Conservation (phyloP, 768 basidiomycete genomes). For the Mycena indigotica region DNA sequence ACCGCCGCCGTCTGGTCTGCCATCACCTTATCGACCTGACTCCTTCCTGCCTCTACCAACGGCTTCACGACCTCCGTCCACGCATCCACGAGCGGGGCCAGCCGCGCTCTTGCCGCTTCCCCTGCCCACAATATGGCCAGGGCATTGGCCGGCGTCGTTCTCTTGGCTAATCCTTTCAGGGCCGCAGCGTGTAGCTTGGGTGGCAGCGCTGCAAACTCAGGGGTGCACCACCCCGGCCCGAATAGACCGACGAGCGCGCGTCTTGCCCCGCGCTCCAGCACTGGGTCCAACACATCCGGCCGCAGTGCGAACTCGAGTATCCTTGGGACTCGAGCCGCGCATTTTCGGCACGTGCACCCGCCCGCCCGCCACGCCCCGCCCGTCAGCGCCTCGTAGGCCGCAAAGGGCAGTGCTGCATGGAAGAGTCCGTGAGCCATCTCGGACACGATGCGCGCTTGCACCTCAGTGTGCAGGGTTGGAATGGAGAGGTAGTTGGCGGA, state of each 20-base stretch:
- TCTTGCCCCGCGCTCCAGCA: conserved; percentile 71
- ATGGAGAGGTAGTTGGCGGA: conserved; percentile 81
- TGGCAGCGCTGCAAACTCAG: conserved; percentile 75
- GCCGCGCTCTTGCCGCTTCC: conserved; percentile 58
- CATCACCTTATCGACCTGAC: conserved; percentile 62
- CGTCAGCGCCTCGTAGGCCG: conserved; percentile 76
- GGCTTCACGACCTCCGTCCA: conserved; percentile 73
- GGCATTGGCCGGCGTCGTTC: conserved; percentile 66
- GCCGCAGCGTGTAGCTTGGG: conserved; percentile 66
- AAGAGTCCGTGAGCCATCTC: conserved; percentile 92
- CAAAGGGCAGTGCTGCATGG: conserved; percentile 78
- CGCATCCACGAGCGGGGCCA: conserved; percentile 60
- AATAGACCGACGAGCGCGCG: conserved; percentile 81
- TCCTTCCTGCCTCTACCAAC: conserved; percentile 67
- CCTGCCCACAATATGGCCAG: conserved; percentile 71
- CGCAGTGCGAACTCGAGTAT: conserved; percentile 79
- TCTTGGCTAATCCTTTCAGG: conserved; percentile 71
- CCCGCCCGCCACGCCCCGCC: conserved; percentile 79
- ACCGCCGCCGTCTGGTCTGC: conserved; percentile 61
- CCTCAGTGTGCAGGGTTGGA: conserved; percentile 71
- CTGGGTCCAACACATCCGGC: conserved; percentile 75
- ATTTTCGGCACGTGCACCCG: conserved; percentile 84
- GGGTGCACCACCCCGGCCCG: conserved; percentile 85
- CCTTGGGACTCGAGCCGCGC: conserved; percentile 76
- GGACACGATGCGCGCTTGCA: conserved; percentile 78